These are phyloP conservation scores for Limnomonas spitsbergensis DNA, from an alignment of 139 green algal species.

Conservation along the genomic window DNA sequence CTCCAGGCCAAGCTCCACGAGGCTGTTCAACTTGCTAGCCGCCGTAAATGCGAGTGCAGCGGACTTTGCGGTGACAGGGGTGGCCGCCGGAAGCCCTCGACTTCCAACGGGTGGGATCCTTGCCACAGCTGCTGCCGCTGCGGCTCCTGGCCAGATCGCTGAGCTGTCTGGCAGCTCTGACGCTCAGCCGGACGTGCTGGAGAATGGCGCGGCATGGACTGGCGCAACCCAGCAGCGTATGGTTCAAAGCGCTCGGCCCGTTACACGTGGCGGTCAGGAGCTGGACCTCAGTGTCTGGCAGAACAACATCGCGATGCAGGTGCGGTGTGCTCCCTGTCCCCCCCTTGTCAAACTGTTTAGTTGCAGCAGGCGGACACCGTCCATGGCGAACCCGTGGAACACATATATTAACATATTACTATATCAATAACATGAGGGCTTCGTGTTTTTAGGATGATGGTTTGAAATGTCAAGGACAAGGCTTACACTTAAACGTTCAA, in stretches of 20 bases:
- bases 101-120: neutral
- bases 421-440: too few species aligned
- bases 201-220: neutral
- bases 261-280: conserved; percentile 17
- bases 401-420: too few species aligned
- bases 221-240: conserved; percentile 14
- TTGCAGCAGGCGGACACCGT: too few species aligned
- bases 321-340: conserved; percentile 15
- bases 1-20: neutral
- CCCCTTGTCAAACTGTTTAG: too few species aligned
- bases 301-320: conserved; percentile 18
- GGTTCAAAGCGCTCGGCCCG: conserved; percentile 43
- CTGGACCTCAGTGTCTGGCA: conserved; percentile 39
- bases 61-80: neutral
- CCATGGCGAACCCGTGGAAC: too few species aligned
- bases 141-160: neutral
- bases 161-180: neutral
- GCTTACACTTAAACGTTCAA: too few species aligned
- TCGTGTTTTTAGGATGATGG: too few species aligned
- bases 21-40: neutral
- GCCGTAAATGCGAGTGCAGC: neutral
- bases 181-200: neutral
- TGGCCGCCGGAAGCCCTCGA: neutral
- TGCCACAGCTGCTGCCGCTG: neutral
- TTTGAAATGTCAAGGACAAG: too few species aligned